Base-by-base conservation (phyloP, 202 grass and related monocot species). In the Zizania palustris region DNA sequence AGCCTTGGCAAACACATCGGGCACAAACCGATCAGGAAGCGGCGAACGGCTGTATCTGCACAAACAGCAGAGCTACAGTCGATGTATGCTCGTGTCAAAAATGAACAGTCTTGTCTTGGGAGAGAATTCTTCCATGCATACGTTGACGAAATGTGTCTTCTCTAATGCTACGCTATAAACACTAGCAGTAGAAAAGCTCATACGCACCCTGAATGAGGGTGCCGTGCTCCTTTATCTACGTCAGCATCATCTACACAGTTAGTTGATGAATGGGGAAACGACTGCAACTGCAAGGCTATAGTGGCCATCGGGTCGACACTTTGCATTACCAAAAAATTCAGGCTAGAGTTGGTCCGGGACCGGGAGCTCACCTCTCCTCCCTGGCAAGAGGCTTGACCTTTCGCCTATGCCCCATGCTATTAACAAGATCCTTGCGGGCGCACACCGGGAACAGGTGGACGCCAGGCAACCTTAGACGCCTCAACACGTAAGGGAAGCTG, bases 401-500 rank as follows among this genome's bases (percentile, higher is more conserved):
- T 61, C 85, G 79, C 69, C 76, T 72, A 55, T 92, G 95, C 1
- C 91, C 91, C 5, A 92, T 81, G 72, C 87, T 98, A 74, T 92
- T 92, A 4, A 95, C 89, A 20, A 98, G 85, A 45, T 98, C 89
- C 75, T 98, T 95, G 44, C 91, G 83, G 48, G 83, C 60, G 80
- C 91, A 95, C 42, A 98, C 95, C 3, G 89, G 91, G 67, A 97
- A 94, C 76, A 94, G 83, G 66, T 97, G 82, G 18, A 94, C 35
- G 54, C 80, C 79, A 6, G 80, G 75, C 10, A 88, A 67, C 15
- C 81, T 85, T 36, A 97, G 37, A 12, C 87, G 80, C 63, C 89
- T 65, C 82, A 92, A 37, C 1, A 90, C 83, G 72, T 95, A 98
- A 51, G 96, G 91, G 76, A 98, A 98, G 74, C 96, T 99, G 45